Evolutionary conservation across 331 rosid genomes (phyloP), one percentile per base, ranked within the genome.

Genomic region (Telfairia occidentalis): DNA sequence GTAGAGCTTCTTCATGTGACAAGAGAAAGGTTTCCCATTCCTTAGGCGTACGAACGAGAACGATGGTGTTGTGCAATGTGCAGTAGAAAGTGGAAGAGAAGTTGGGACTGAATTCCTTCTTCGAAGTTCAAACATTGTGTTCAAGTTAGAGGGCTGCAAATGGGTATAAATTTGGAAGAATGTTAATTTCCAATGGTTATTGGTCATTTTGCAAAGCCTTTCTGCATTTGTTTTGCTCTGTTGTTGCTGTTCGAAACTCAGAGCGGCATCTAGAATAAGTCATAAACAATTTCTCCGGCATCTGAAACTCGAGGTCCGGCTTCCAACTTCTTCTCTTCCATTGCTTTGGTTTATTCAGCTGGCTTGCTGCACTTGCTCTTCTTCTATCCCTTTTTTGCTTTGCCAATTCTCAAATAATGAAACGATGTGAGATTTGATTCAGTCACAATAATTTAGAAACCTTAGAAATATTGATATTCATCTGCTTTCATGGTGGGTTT

Each of bases 101-200:
- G 16, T 64, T 12, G 48, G 35, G 43, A n/a, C 4, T 32, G 19
- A 19, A 9, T 65, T 34, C 28, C 71, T 60, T 58, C 21, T 13
- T 26, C 8, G n/a, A 63, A 63, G 19, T 13, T 26, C 8, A 35
- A 63, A 63, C 13, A 35, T 37, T 63, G 48, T 3, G 35, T 63
- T 63, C 71, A 63, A 63, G 71, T n/a, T 63, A 48, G 71, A 63
- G 40, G 45, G 11, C 24, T 34, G 38, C 2, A 63, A 34, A n/a
- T 35, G 71, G n/a, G 71, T 8, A 40, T 63, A 32, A 63, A 65
- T 65, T 37, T 65, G 52, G 50, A 35, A 65, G 32, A 65, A 65
- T n/a, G n/a, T n/a, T n/a, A n/a, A n/a, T 60, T 60, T 60, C 23
- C 16, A 16, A 60, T 34, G 52, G 21, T 7, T 24, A 42, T 67